Evolutionary conservation across 1,284 basidiomycete genomes (phyloP), one percentile per base, ranked within the genome.

Genomic region (Boletus smithii): DNA sequence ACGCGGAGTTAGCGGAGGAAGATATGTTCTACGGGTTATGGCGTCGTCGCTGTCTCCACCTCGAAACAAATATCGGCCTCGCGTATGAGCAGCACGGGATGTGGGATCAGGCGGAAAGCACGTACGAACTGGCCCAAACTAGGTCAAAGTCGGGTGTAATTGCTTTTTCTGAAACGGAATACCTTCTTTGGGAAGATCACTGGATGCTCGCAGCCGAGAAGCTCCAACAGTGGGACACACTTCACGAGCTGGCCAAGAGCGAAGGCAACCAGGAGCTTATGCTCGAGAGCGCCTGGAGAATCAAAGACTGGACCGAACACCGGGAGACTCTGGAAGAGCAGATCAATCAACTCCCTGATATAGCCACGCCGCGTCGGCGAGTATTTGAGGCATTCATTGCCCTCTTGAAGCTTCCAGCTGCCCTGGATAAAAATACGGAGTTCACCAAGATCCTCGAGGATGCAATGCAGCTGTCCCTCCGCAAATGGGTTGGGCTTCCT

Each of bases 181-280:
- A 97, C 67, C 93, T 91, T 60, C 74, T 99, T 16, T 99, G 97
- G 97, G 97, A 99, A 67, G 97, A 99, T 65, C 97, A 99, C 68
- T 99, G 97, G 97, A 91, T 99, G 52, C 73, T 97, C 14, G 84
- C 95, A 4, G 89, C 94, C 0, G 91, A 97, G 69, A 99, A 99
- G 70, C 74, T 99, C 22, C 97, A 99, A 66, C 89, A 98, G 61
- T 99, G 97, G 97, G 97, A 99, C 51, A 82, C 91, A 31, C 76
- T 99, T 14, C 83, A 90, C 51, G 95, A 98, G 41, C 79, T 99
- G n/a, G 94, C 94, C 2, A 86, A 87, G 56, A 84, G 79, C 44
- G 97, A 99, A 67, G 83, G 84, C 42, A 97, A 99, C 65, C 83
- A 93, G 49, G 97, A 99, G 63, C 73, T 99, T 34, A 75, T 94